These are phyloP conservation scores for Niebla homalea DNA, from an alignment of 495 filamentous ascomycete genomes.

Conservation along the genomic window DNA sequence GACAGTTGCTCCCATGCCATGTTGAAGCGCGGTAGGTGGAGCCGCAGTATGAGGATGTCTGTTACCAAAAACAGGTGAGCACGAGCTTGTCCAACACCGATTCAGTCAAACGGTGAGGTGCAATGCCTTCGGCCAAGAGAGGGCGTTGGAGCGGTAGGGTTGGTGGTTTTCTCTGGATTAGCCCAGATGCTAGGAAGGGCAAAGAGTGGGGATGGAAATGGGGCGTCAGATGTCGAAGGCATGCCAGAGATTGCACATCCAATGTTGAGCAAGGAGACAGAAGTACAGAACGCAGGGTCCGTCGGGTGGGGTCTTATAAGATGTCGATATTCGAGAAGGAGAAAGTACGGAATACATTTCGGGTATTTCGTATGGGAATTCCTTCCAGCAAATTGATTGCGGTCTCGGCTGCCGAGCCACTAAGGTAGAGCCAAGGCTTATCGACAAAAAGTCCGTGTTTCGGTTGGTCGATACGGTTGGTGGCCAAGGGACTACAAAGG, in stretches of 20 bases:
- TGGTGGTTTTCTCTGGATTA: not conserved
- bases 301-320: not conserved
- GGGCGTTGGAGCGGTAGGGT: not conserved
- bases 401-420: not conserved
- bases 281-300: no score
- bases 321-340: not conserved
- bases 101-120: no score
- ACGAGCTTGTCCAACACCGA: no score
- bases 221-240: not conserved
- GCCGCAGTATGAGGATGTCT: not conserved
- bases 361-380: no score
- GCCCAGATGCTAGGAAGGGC: not conserved
- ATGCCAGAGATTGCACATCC: not conserved
- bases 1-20: slow-evolving; percentile 93
- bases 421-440: not conserved
- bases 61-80: no score
- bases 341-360: not conserved
- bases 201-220: not conserved
- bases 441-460: no score
- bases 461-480: no score
- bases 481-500: no score
- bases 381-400: not conserved
- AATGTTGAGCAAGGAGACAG: no score
- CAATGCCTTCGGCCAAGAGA: no score
- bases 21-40: slow-evolving; percentile 6